Evolutionary conservation across 768 basidiomycete species (phyloP).

Genomic region (Mycena leptocephala): DNA sequence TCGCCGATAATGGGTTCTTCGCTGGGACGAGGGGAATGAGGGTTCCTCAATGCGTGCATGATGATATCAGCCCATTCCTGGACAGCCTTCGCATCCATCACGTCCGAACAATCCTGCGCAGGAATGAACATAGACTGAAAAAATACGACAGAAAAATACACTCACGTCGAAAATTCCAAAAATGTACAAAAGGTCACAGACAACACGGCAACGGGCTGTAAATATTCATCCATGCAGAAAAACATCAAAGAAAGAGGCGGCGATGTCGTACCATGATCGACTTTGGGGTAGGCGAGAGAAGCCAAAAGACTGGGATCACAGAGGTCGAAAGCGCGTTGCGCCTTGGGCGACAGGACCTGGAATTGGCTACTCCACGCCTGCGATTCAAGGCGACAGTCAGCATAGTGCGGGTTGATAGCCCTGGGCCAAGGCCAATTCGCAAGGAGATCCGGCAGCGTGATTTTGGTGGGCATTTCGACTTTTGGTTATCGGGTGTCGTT

Average conservation of each 20-base stretch:
- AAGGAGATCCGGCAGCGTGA: not conserved
- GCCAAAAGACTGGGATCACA: not conserved
- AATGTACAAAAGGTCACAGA: conserved; percentile 37
- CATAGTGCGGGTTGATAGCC: not conserved
- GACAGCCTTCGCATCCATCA: too few relatives aligned
- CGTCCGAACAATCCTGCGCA: too few relatives aligned
- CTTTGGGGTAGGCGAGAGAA: not conserved
- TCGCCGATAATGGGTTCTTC: too few relatives aligned
- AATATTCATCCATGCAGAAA: too few relatives aligned
- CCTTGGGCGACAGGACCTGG: not conserved
- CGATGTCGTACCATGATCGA: not conserved
- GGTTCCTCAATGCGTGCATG: too few relatives aligned
- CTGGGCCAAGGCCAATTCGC: not conserved
- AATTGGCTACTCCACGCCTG: not conserved
- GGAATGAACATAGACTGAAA: too few relatives aligned
- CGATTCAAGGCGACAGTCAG: not conserved
- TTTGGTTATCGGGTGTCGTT: too few relatives aligned
- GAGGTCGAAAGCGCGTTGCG: not conserved
- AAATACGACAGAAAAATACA: too few relatives aligned
- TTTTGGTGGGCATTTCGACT: too few relatives aligned
- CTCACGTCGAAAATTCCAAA: too few relatives aligned
- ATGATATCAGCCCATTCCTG: too few relatives aligned
- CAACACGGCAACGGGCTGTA: conserved; percentile 39
- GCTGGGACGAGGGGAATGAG: too few relatives aligned
- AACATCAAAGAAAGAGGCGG: not conserved